A percentile compares a stretch with the other conserved stretches of the same genome.
Evolutionary conservation across 805 yeast species (phyloP).

Genomic region (Hanseniaspora vineae): DNA sequence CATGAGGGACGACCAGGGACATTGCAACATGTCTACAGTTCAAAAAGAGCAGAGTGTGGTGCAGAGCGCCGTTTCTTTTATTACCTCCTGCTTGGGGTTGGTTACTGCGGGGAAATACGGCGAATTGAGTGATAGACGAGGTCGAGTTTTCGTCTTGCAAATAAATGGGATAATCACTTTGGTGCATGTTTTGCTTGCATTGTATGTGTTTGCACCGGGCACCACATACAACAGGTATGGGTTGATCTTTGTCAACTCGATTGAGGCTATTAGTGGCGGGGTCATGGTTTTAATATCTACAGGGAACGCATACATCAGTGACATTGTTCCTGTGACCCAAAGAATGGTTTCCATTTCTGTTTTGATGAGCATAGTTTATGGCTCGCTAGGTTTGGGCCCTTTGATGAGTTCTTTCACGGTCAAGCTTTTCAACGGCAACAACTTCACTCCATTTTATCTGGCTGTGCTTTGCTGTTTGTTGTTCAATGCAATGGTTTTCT

Average conservation of each 20-base stretch:
- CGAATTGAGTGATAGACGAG: constrained; percentile 48
- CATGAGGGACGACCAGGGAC: constrained; percentile 13
- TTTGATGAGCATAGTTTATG: constrained; percentile 43
- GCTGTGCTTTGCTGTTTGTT: constrained; percentile 21
- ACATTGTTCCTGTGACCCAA: constrained; percentile 50
- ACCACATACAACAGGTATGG: constrained; percentile 26
- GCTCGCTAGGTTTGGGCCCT: constrained; percentile 57
- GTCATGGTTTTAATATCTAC: constrained; percentile 40
- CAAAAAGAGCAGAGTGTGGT: constrained; percentile 36
- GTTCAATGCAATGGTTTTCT: constrained; percentile 23
- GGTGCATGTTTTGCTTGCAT: constrained; percentile 11
- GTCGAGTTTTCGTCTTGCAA: constrained; percentile 40
- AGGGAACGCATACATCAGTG: constrained; percentile 59
- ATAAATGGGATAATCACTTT: constrained; percentile 18
- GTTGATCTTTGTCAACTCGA: constrained; percentile 31
- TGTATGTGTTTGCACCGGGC: constrained; percentile 21
- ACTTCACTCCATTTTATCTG: constrained; percentile 21
- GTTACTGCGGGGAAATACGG: constrained; percentile 53
- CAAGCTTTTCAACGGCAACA: constrained; percentile 16
- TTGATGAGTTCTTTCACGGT: constrained; percentile 34
- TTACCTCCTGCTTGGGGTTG: constrained; percentile 33
- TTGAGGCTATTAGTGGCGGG: constrained; percentile 54
- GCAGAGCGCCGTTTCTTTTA: constrained; percentile 31
- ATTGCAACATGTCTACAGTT: constrained; percentile 28
- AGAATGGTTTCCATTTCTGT: constrained; percentile 43